phyloP scores from a whole-genome alignment of 2,329 filamentous ascomycete genomes.

The Chaetomiaceae sp. region DNA sequence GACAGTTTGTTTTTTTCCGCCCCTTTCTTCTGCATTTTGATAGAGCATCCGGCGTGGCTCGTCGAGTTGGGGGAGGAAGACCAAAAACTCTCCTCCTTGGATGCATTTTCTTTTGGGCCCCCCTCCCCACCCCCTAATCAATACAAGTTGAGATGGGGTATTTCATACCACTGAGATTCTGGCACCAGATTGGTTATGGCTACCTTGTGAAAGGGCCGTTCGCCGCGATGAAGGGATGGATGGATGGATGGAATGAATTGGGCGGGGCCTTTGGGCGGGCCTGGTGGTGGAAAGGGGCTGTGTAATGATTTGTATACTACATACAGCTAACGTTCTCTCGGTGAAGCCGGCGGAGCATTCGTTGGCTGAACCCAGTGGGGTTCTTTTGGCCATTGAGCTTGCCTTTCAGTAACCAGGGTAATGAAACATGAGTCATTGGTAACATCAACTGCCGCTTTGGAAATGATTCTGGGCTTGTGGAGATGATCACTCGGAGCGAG shows the following conservation, averaged over 20 bases:
- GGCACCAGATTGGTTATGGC: slow-evolving; percentile 13
- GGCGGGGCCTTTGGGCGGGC: not conserved
- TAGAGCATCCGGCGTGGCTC: slow-evolving; percentile 2
- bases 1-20: not conserved
- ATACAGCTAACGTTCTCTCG: not conserved
- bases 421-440: too few relatives aligned
- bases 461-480: too few relatives aligned
- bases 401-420: too few relatives aligned
- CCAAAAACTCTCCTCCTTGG: not conserved
- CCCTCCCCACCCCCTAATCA: not conserved
- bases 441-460: too few relatives aligned
- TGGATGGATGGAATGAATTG: not conserved
- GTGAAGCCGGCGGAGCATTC: too few relatives aligned
- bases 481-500: too few relatives aligned
- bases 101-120: not conserved
- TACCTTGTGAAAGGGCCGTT: not conserved
- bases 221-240: not conserved
- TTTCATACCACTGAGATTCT: not conserved
- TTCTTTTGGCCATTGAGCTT: too few relatives aligned
- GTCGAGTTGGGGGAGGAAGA: not conserved
- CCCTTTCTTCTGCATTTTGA: not conserved
- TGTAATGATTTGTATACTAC: slow-evolving; percentile 16
- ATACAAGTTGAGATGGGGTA: not conserved
- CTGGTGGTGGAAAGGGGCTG: not conserved
- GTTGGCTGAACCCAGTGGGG: too few relatives aligned